These are phyloP conservation scores for Mortierella sp. DNA, from an alignment of 371 early-diverging fungal species.

Conservation along the genomic window DNA sequence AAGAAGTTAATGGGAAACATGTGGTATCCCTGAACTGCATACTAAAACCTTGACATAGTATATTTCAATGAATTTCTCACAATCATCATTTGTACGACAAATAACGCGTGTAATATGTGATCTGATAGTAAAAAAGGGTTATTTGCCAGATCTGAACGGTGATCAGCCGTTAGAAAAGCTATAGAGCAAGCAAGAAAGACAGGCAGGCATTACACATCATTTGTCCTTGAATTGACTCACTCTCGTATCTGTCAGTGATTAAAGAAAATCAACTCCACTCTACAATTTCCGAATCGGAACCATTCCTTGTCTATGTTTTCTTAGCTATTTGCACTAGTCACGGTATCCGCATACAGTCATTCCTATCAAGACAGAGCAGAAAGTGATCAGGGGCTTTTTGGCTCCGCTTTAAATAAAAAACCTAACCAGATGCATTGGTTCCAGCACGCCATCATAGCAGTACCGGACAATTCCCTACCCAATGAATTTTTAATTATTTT, in stretches of 20 bases:
- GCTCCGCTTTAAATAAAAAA: constrained; percentile 3
- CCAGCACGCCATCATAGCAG: constrained; percentile 10
- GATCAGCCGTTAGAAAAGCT: neutral
- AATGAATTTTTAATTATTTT: neutral
- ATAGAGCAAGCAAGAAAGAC: neutral
- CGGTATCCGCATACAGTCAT: neutral
- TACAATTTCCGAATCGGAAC: constrained; percentile 14
- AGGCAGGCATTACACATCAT: neutral
- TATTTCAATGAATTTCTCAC: neutral
- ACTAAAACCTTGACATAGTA: neutral
- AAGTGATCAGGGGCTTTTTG: neutral
- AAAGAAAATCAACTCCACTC: neutral
- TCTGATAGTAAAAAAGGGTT: neutral
- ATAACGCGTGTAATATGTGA: neutral
- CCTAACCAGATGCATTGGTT: neutral
- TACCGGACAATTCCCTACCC: neutral
- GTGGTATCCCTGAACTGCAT: too few species aligned
- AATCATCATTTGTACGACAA: neutral
- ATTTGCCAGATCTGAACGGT: too few species aligned
- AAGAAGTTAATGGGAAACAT: too few species aligned
- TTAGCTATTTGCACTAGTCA: neutral
- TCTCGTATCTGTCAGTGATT: neutral
- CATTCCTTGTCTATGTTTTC: neutral
- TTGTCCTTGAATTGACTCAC: neutral
- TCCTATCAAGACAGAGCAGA: too few species aligned